Evolutionary conservation across 2,329 filamentous ascomycete species (phyloP), one percentile per base, ranked within the genome.

Genomic region (Plectosphaerella sp.): DNA sequence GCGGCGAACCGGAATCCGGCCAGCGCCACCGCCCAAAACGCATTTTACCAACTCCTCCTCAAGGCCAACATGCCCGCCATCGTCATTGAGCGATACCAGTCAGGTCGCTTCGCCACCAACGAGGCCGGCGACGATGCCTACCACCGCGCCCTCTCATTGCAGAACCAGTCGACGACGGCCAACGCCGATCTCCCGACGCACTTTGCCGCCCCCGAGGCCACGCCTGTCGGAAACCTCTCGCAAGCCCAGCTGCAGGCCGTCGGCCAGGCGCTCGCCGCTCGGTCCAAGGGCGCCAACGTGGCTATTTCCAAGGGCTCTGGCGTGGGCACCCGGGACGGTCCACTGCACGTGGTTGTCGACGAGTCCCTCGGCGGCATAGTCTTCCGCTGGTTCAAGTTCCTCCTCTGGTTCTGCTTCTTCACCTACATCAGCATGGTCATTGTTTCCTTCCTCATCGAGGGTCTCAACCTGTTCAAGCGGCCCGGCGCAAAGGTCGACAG

Each of bases 271-370:
- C 81, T 94, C 49, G 89, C 88, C 49, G 89, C 89, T 49, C 83
- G 83, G 48, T 79, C 80, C 48, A 78, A 80, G 49, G 88, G 88
- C 50, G 83, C 83, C 43, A 88, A 87, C 64, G 72, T 88, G 54
- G 80, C 84, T 9, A 68, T 77, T 20, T 71, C 77, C 45, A 72
- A 72, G 52, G 72, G 72, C 54, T 68, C 69, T 45, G 84, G 85
- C 39, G 83, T 82, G 47, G 91, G 91, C 35, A 81, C 79, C 25
- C 95, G 92, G 71, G 86, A 87, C 37, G 84, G 88, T 46, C 93
- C 93, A n/a, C 82, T 99, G 25, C 92, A 97, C 65, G 94, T 99
- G 42, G 89, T 97, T 12, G 91, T 99, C 6, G 92, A 97, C 62
- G 94, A 99, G 69, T 91, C 90, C 15, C 78, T 89, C 49, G 85